Conservation (phyloP, 2,329 filamentous ascomycete genomes). For the Venturiaceae sp. region DNA sequence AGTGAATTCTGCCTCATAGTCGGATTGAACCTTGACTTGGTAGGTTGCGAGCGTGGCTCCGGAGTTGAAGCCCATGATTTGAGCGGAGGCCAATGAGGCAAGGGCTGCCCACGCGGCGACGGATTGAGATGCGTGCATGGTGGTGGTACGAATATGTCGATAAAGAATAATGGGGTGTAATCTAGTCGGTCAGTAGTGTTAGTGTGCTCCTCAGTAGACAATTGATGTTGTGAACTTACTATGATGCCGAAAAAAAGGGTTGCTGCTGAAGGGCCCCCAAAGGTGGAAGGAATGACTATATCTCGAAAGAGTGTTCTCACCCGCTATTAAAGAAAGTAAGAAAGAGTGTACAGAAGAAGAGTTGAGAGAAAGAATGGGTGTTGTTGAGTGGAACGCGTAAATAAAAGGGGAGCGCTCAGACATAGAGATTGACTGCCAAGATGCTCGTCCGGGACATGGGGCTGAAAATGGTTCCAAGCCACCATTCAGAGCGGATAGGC, state of each 20-base stretch:
- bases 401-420: neutral
- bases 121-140: neutral
- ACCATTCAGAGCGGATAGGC: neutral
- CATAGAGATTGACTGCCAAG: neutral
- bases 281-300: neutral
- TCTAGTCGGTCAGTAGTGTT: neutral
- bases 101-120: neutral
- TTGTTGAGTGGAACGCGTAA: neutral
- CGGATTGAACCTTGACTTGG: neutral
- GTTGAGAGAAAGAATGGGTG: neutral
- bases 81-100: neutral
- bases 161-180: neutral
- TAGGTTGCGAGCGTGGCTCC: conserved; percentile 20
- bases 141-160: neutral
- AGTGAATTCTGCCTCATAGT: conserved; percentile 6
- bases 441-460: neutral
- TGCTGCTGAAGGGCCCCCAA: neutral
- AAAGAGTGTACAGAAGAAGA: neutral
- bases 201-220: neutral
- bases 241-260: neutral
- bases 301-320: neutral
- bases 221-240: neutral
- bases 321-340: neutral
- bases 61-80: conserved; percentile 21
- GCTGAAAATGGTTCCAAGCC: too few species aligned